These are phyloP conservation scores for Talaromyces islandicus DNA, from an alignment of 2,329 filamentous ascomycete genomes.

Conservation along the genomic window DNA sequence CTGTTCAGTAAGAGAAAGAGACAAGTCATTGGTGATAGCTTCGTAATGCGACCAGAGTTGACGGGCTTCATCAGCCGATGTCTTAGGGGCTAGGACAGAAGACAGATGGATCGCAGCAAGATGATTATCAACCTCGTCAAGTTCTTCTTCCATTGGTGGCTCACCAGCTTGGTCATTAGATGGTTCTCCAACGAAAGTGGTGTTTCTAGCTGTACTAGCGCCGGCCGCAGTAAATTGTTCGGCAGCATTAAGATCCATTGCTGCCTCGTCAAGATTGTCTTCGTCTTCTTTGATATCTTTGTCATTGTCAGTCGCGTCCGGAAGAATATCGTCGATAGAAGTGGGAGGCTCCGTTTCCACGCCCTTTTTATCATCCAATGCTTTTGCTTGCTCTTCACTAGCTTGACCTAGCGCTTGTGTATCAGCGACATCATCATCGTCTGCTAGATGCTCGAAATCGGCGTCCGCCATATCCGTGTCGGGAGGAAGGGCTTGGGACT, in stretches of 20 bases:
- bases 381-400: conserved; percentile 76
- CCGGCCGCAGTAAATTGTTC: conserved; percentile 35
- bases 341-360: conserved; percentile 61
- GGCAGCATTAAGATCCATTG: conserved; percentile 27
- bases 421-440: conserved; percentile 76
- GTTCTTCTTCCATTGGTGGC: conserved; percentile 40
- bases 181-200: conserved; percentile 28
- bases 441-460: conserved; percentile 90
- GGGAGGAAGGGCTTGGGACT: conserved; percentile 48
- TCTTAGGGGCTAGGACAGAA: conserved; percentile 40
- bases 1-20: conserved; percentile 85
- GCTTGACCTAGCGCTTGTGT: conserved; percentile 87
- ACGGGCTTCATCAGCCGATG: conserved; percentile 55
- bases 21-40: conserved; percentile 74
- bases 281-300: conserved; percentile 35
- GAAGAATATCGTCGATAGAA: conserved; percentile 53
- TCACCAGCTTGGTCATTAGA: conserved; percentile 25
- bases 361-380: conserved; percentile 83
- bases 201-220: conserved; percentile 50
- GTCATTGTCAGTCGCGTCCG: conserved; percentile 42
- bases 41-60: conserved; percentile 83
- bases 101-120: conserved; percentile 69
- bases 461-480: conserved; percentile 68
- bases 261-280: conserved; percentile 44
- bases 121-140: conserved; percentile 46